Percentiles rank a stretch among this genome's conserved stretches.
These are phyloP conservation scores for Solanum rostratum DNA, from an alignment of 257 asterid species.

Conservation along the genomic window DNA sequence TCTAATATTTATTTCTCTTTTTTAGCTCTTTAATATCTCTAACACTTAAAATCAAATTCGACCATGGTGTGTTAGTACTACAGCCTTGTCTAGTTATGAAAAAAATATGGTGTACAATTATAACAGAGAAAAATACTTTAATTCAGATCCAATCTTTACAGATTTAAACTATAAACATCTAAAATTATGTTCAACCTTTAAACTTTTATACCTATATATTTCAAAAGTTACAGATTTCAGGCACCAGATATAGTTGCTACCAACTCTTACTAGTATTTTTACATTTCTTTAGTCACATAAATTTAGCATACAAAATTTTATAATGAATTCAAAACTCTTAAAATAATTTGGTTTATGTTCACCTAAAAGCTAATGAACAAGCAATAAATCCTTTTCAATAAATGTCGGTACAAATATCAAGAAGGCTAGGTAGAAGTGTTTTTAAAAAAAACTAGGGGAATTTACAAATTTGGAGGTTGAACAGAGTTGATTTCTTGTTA, in stretches of 20 bases:
- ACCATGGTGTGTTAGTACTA: background rate
- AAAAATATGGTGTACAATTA: background rate
- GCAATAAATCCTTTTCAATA: background rate
- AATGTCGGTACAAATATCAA: background rate
- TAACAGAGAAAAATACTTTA: too few species aligned
- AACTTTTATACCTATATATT: background rate
- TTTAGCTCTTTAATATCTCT: background rate
- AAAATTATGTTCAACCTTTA: background rate
- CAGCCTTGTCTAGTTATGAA: background rate
- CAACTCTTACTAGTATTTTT: background rate
- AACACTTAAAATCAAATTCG: background rate
- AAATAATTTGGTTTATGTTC: background rate
- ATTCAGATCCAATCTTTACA: background rate
- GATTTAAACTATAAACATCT: background rate
- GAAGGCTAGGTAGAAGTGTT: background rate
- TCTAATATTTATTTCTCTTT: background rate
- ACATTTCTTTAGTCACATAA: background rate
- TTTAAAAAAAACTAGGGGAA: background rate
- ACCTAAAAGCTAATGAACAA: background rate
- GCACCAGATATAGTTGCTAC: background rate
- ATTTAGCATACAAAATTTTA: background rate
- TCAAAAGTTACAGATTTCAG: background rate
- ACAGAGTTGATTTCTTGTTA: background rate
- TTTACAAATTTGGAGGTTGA: background rate
- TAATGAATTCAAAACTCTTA: background rate